phyloP scores from a whole-genome alignment of 2,329 filamentous ascomycete genomes.

The Fusarium phyllophilum region DNA sequence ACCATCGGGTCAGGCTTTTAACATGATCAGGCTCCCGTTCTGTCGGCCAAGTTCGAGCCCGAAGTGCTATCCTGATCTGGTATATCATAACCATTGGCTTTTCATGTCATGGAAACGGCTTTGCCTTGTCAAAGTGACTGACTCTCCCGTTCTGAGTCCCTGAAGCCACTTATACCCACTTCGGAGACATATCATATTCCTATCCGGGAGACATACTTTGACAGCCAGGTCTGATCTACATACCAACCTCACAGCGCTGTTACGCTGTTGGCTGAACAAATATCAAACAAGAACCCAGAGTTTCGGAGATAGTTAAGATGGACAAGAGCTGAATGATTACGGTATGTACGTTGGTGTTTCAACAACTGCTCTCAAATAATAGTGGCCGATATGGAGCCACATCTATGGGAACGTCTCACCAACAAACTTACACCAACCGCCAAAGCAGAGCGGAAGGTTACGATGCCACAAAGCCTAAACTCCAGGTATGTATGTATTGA shows the following conservation, averaged over 20 bases:
- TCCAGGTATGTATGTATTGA: not conserved
- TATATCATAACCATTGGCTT: not conserved
- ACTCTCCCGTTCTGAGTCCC: not conserved
- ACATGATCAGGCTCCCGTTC: conserved; percentile 1
- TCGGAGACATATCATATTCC: conserved; percentile 3
- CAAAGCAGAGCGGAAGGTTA: not conserved
- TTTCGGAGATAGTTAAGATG: conserved; percentile 2
- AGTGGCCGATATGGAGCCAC: conserved; percentile 15
- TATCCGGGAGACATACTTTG: not conserved
- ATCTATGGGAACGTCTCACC: conserved; percentile 14
- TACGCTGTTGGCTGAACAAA: not conserved
- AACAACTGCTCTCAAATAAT: not conserved
- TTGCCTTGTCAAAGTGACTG: not conserved
- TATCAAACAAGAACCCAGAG: conserved; percentile 2
- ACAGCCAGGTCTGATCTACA: conserved; percentile 26
- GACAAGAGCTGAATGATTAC: not conserved
- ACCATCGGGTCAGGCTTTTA: not conserved
- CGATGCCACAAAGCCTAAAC: conserved; percentile 15
- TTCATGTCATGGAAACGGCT: not conserved
- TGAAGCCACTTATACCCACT: conserved; percentile 1
- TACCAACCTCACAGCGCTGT: conserved; percentile 17
- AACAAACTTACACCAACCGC: conserved; percentile 15
- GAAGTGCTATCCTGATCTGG: not conserved
- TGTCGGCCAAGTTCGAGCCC: conserved; percentile 1
- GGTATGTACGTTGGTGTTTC: conserved; percentile 4